Evolutionary conservation across 176 grass and related monocot genomes (phyloP), one percentile per base, ranked within the genome.

Genomic region (Themeda triandra): DNA sequence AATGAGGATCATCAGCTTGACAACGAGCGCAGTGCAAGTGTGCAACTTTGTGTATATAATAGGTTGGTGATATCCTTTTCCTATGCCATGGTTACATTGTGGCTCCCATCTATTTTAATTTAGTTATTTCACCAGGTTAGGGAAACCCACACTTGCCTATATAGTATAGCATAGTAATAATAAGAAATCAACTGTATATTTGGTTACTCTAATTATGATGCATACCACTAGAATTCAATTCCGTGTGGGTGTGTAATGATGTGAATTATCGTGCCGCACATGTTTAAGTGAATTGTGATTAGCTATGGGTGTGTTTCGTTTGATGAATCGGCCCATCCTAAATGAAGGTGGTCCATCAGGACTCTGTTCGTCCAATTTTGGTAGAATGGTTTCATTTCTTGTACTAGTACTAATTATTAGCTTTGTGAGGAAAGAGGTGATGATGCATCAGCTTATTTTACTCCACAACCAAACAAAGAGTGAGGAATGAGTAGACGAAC

Each of bases 101-200:
- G 77, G 25, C 32, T 77, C 35, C 6, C 18, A 39, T 75, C 63
- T 33, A 67, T 68, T n/a, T n/a, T n/a, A n/a, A n/a, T n/a, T n/a
- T n/a, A n/a, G n/a, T n/a, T n/a, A n/a, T n/a, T 67, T 68, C 80
- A 74, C 29, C 66, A 62, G 84, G 84, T 90, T 90, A 87, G 80
- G 88, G 80, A 51, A 87, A 74, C 67, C 88, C 84, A 87, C 67
- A 74, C 80, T 83, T 79, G 80, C 56, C 48, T 75, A 84, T 42
- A 45, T 78, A 63, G 58, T 14, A 42, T 79, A n/a, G n/a, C n/a
- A n/a, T n/a, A n/a, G n/a, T n/a, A 65, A 66, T 35, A 65, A 66
- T 78, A 74, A 73, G 66, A 90, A 83, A 71, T 36, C 71, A 29
- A 30, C 31, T 65, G 67, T 88, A 27, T 36, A 84, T n/a, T n/a